phyloP scores from a whole-genome alignment of 208 protist species.

The Zelonia costaricensis region DNA sequence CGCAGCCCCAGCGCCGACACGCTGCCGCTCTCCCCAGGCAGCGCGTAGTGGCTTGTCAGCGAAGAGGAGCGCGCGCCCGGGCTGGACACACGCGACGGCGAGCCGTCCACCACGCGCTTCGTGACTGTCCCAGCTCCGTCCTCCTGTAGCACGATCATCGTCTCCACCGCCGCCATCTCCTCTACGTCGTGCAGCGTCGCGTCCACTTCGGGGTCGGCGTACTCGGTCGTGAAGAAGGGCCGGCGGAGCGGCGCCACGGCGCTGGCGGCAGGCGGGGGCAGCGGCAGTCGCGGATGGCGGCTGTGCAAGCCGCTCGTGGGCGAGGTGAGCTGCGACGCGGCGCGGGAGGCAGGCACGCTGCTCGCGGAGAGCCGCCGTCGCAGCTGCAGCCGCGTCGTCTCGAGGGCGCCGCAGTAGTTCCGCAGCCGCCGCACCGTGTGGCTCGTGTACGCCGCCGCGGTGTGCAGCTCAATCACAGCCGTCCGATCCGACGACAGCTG shows the following conservation, averaged over 20 bases:
- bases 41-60: not conserved
- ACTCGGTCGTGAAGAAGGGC: slow-evolving; percentile 35
- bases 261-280: not conserved
- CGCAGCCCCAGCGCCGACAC: too few relatives aligned
- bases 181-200: slow-evolving; percentile 43
- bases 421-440: slow-evolving; percentile 40
- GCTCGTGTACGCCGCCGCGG: slow-evolving; percentile 28
- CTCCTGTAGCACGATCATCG: slow-evolving; percentile 38
- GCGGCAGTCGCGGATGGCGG: not conserved
- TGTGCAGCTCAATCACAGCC: slow-evolving; percentile 54
- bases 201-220: slow-evolving; percentile 41
- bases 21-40: too few relatives aligned
- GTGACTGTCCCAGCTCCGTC: slow-evolving; percentile 37
- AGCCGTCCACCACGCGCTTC: slow-evolving; percentile 29
- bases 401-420: slow-evolving; percentile 34
- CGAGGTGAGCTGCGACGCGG: not conserved
- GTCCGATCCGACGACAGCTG: slow-evolving; percentile 18
- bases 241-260: slow-evolving; percentile 8
- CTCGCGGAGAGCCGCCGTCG: not conserved
- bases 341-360: not conserved
- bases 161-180: slow-evolving; percentile 30
- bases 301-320: slow-evolving; percentile 11
- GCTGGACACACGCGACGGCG: slow-evolving; percentile 8
- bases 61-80: slow-evolving; percentile 9
- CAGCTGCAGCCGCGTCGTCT: slow-evolving; percentile 36